Evolutionary conservation across 2,329 filamentous ascomycete genomes (phyloP).

Genomic region (Paracoccidioides brasiliensis): DNA sequence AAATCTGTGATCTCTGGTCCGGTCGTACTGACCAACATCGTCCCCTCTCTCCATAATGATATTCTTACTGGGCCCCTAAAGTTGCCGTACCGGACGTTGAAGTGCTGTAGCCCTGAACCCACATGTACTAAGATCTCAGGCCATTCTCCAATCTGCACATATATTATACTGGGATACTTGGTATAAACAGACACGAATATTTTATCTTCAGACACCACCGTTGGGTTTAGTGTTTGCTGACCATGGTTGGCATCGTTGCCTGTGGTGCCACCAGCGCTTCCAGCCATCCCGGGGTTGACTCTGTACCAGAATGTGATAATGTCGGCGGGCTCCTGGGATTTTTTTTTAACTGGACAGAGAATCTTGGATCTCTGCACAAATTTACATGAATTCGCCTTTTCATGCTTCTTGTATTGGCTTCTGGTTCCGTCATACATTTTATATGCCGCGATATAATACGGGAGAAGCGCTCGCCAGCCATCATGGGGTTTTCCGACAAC

Average conservation of each 20-base stretch:
- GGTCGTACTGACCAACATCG: constrained; percentile 12
- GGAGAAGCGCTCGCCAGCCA: constrained; percentile 37
- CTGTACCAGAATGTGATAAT: constrained; percentile 25
- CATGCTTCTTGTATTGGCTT: constrained; percentile 5
- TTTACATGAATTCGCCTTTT: background rate
- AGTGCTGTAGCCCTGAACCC: constrained; percentile 19
- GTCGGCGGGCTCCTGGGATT: constrained; percentile 12
- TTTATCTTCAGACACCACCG: constrained; percentile 20
- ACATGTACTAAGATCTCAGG: constrained; percentile 15
- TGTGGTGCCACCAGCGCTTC: constrained; percentile 21
- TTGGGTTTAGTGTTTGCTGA: constrained; percentile 17
- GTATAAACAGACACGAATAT: constrained; percentile 21
- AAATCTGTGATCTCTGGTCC: constrained; percentile 21
- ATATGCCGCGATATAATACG: constrained; percentile 40
- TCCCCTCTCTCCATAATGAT: constrained; percentile 15
- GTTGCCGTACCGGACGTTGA: constrained; percentile 21
- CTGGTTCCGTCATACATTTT: constrained; percentile 31
- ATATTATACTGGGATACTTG: constrained; percentile 16
- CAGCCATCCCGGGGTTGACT: constrained; percentile 19
- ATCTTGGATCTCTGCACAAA: constrained; percentile 8
- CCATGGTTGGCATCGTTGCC: constrained; percentile 22
- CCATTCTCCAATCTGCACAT: constrained; percentile 18
- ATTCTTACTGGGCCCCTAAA: constrained; percentile 19
- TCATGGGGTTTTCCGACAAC: constrained; percentile 38
- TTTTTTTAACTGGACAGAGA: constrained; percentile 3